Base-by-base conservation (phyloP, 108 stramenopile genomes). In the Thalassiosira profunda region DNA sequence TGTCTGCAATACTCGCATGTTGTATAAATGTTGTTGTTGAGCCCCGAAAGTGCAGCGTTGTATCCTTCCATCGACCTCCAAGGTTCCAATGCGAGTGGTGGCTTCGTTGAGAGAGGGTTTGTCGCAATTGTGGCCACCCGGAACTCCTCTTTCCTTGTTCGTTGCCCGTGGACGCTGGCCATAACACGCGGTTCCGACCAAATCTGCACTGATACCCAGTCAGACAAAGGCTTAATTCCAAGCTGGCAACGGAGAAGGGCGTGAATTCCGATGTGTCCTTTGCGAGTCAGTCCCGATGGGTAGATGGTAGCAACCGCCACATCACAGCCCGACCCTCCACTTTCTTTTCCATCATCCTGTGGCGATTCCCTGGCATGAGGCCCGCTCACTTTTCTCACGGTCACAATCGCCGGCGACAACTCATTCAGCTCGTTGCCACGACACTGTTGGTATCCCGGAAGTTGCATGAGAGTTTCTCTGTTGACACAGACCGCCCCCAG, bases 181-280 rank as follows among this genome's bases (percentile, higher is more conserved):
- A 33, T n/a, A 43, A 70, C 49, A 45, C 31, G 40, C 40, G 63
- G 58, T 18, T 64, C 45, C 0, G 81, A 52, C 43, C 60, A 45
- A 44, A 82, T 25, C 58, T 63, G 71, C 40, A 82, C 18, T 3
- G 41, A 49, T 3, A 82, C 10, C 59, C 57, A 68, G 57, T 68
- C 65, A 14, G 53, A 38, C 43, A 74, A 57, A 12, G 62, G 72
- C 4, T 34, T 28, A 30, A 61, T 67, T 18, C 48, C 59, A 10
- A 82, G 58, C 67, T 79, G 77, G 45, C 53, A 63, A 5, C 67
- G 67, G 15, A 79, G 57, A 2, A 47, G 35, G 43, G n/a, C 28
- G 58, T 57, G 14, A 61, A 73, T 51, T 48, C 67, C 54, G 17
- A 79, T 67, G 29, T 74, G 78, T 6, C 67, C 73, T 52, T 11